phyloP scores from a whole-genome alignment of 768 basidiomycete species.

The Termitomyces sp. region DNA sequence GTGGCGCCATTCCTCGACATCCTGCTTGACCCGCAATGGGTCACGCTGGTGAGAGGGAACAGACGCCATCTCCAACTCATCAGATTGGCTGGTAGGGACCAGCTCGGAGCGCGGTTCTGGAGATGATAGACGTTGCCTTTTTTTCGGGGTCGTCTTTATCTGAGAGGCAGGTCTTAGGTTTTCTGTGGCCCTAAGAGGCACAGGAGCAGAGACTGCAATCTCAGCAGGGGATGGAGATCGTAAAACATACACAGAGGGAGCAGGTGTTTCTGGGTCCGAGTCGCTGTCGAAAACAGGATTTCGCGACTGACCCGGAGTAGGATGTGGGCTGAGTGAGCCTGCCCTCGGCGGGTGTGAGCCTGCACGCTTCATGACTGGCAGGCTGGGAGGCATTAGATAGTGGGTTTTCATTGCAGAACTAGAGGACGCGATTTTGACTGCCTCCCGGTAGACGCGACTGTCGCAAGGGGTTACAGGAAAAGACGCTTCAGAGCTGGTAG shows the following conservation, averaged over 20 bases:
- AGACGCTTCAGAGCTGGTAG: slow-evolving; percentile 16
- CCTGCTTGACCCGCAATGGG: slow-evolving; percentile 24
- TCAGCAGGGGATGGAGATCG: slow-evolving; percentile 17
- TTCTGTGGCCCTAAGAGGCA: slow-evolving; percentile 18
- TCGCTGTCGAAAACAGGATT: slow-evolving; percentile 32
- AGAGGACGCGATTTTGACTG: slow-evolving; percentile 18
- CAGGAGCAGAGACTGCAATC: slow-evolving; percentile 4
- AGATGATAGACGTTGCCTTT: slow-evolving; percentile 34
- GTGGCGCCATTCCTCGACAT: slow-evolving; percentile 38
- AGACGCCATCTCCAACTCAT: slow-evolving; percentile 50
- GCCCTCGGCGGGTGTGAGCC: background rate
- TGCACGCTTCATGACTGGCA: slow-evolving; percentile 1
- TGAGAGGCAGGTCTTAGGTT: slow-evolving; percentile 15
- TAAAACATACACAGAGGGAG: slow-evolving; percentile 24
- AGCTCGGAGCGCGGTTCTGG: slow-evolving; percentile 23
- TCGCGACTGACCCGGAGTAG: slow-evolving; percentile 17
- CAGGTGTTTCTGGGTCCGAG: slow-evolving; percentile 23
- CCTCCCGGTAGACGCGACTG: slow-evolving; percentile 9
- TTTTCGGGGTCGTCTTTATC: slow-evolving; percentile 17
- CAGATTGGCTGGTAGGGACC: slow-evolving; percentile 63
- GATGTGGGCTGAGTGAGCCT: slow-evolving; percentile 5
- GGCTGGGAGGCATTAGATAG: slow-evolving; percentile 3
- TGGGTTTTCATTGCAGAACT: slow-evolving; percentile 5
- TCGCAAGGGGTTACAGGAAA: slow-evolving; percentile 2
- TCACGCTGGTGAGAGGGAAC: slow-evolving; percentile 20